phyloP scores from a whole-genome alignment of 371 early-diverging fungal species.

The Dichotomocladium elegans region DNA sequence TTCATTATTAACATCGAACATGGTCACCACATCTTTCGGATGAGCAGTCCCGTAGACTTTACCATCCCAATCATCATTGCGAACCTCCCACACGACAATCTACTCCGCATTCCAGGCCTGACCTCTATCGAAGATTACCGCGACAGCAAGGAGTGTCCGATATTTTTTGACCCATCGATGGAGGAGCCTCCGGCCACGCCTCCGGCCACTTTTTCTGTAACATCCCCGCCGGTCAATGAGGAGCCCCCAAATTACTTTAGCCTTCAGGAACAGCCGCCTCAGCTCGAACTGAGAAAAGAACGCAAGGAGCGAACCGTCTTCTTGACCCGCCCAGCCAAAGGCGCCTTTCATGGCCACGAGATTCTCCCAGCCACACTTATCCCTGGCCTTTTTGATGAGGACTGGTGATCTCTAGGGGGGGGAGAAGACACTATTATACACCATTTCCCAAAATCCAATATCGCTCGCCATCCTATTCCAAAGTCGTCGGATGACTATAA shows the following conservation, averaged over 20 bases:
- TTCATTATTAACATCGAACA: conserved; percentile 26
- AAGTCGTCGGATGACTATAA: too few relatives aligned
- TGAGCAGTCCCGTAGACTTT: conserved; percentile 25
- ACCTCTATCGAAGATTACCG: conserved; percentile 29
- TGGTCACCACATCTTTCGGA: conserved; percentile 33
- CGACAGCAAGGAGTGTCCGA: conserved; percentile 27
- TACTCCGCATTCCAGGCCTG: conserved; percentile 35
- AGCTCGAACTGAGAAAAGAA: conserved; percentile 26
- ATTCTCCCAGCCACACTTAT: conserved; percentile 28
- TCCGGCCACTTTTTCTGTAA: conserved; percentile 15
- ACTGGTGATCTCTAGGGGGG: conserved; percentile 9
- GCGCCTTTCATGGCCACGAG: conserved; percentile 18
- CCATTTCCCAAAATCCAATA: too few relatives aligned
- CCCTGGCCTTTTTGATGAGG: conserved; percentile 16
- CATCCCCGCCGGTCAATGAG: conserved; percentile 29
- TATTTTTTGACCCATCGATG: conserved; percentile 37
- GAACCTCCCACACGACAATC: conserved; percentile 38
- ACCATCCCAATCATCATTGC: conserved; percentile 37
- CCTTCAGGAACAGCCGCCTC: conserved; percentile 30
- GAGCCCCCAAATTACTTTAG: conserved; percentile 46
- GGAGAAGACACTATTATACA: too few relatives aligned
- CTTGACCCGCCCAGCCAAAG: conserved; percentile 26
- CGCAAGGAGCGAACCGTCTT: conserved; percentile 36
- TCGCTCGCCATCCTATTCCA: too few relatives aligned
- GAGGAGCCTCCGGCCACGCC: conserved; percentile 35